Conservation (phyloP, 2,329 filamentous ascomycete genomes). For the Taxawa tesnikishii region DNA sequence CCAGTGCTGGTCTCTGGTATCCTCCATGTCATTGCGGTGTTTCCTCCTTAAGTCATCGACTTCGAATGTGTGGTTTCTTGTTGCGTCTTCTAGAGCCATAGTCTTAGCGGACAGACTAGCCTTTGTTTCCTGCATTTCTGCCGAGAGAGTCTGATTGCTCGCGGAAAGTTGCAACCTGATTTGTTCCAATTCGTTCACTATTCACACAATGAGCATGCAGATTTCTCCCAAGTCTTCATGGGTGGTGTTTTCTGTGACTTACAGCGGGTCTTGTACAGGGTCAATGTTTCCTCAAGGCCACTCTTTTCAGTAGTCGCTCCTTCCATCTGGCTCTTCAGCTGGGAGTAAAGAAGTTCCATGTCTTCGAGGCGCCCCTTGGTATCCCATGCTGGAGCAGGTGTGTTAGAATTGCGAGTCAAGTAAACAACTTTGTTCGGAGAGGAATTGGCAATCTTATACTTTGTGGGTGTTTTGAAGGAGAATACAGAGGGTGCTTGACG, state of each 20-base stretch:
- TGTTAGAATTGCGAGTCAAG: slow-evolving; percentile 65
- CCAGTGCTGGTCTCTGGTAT: slow-evolving; percentile 39
- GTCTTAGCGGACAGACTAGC: slow-evolving; percentile 38
- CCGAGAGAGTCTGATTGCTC: slow-evolving; percentile 44
- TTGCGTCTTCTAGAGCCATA: slow-evolving; percentile 37
- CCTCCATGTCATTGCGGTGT: slow-evolving; percentile 44
- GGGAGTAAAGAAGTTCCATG: slow-evolving; percentile 62
- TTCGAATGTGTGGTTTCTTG: slow-evolving; percentile 38
- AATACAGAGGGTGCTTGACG: no score
- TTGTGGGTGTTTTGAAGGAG: slow-evolving; percentile 8
- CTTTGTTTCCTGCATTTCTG: slow-evolving; percentile 54
- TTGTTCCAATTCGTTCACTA: slow-evolving; percentile 46
- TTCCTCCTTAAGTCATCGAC: slow-evolving; percentile 41
- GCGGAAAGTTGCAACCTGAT: slow-evolving; percentile 38
- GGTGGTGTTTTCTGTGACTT: no score
- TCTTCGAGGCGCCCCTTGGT: slow-evolving; percentile 63
- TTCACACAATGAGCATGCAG: no score
- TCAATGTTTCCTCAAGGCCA: slow-evolving; percentile 60
- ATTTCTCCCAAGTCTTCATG: no score
- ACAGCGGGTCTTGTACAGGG: slow-evolving; percentile 65
- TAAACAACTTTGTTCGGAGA: slow-evolving; percentile 18
- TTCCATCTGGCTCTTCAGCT: slow-evolving; percentile 61
- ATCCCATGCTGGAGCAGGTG: slow-evolving; percentile 60
- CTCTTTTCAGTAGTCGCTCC: slow-evolving; percentile 55
- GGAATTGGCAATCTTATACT: slow-evolving; percentile 5